Percentiles rank a stretch among this genome's conserved stretches.
phyloP scores from a whole-genome alignment of 768 basidiomycete genomes.

The Agrocybe pediades region DNA sequence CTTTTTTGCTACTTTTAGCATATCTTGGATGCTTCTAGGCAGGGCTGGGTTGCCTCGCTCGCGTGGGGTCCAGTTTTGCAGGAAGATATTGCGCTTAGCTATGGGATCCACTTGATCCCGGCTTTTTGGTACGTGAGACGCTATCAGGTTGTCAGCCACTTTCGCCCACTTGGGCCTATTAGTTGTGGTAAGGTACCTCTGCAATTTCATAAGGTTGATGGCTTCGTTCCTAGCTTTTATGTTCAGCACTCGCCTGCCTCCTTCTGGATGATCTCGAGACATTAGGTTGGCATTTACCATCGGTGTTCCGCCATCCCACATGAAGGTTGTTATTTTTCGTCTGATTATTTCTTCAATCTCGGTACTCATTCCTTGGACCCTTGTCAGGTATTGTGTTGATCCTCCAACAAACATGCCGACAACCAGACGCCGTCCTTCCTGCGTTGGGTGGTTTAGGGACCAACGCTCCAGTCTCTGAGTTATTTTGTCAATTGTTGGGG shows the following conservation, averaged over 20 bases:
- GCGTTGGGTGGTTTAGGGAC: constrained; percentile 26
- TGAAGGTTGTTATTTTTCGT: constrained; percentile 16
- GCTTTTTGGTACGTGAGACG: background rate
- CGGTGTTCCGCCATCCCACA: constrained; percentile 20
- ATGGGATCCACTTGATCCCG: background rate
- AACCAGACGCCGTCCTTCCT: constrained; percentile 22
- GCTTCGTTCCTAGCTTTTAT: constrained; percentile 26
- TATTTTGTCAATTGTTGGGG: constrained; percentile 25
- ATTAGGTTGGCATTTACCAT: constrained; percentile 20
- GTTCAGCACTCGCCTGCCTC: constrained; percentile 27
- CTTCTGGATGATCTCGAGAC: constrained; percentile 9
- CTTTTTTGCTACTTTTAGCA: background rate
- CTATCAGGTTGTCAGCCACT: background rate
- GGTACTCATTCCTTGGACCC: background rate
- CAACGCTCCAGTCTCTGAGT: constrained; percentile 19
- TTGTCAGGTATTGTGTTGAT: background rate
- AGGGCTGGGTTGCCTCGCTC: background rate
- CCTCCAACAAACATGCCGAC: constrained; percentile 12
- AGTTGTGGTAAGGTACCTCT: constrained; percentile 14
- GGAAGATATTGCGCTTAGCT: background rate
- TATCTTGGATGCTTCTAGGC: background rate
- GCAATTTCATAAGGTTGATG: constrained; percentile 20
- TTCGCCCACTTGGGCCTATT: constrained; percentile 1
- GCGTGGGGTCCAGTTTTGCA: background rate
- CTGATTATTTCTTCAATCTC: background rate